These are phyloP conservation scores for Salix viminalis DNA, from an alignment of 345 rosid species.

Conservation along the genomic window DNA sequence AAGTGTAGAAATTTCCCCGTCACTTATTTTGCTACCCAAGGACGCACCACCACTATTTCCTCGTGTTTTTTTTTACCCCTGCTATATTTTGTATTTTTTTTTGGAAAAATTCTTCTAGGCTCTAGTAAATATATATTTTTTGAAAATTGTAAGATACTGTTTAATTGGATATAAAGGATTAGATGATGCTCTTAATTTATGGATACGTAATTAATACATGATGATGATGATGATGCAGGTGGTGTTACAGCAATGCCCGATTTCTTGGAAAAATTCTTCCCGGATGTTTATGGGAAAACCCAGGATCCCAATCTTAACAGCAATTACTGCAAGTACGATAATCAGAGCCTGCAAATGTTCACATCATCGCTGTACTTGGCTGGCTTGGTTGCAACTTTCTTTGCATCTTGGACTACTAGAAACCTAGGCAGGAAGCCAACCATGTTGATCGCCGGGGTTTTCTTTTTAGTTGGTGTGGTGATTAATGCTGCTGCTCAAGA, in stretches of 20 bases:
- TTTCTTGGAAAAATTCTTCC: constrained; percentile 77
- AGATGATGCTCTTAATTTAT: neutral
- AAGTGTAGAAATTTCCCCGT: too few species aligned
- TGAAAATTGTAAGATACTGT: neutral
- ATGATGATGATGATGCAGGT: constrained; percentile 36
- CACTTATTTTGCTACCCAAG: neutral
- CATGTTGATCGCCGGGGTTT: constrained; percentile 87
- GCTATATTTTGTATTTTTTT: neutral
- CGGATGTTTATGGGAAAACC: constrained; percentile 51
- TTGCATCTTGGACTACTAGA: constrained; percentile 90
- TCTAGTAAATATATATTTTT: neutral
- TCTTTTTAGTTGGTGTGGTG: constrained; percentile 67
- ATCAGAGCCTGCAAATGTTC: constrained; percentile 81
- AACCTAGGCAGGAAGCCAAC: constrained; percentile 67
- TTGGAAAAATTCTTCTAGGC: neutral
- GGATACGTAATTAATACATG: neutral
- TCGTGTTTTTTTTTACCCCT: neutral
- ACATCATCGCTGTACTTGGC: constrained; percentile 93
- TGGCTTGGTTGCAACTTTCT: constrained; percentile 80
- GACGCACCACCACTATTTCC: neutral
- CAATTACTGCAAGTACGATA: constrained; percentile 91
- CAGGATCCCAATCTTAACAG: constrained; percentile 24
- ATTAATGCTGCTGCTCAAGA: constrained; percentile 75
- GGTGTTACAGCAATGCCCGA: constrained; percentile 90
- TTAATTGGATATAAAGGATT: neutral